phyloP scores from a whole-genome alignment of 2,329 filamentous ascomycete species.

The Pyrenochaeta sp. region DNA sequence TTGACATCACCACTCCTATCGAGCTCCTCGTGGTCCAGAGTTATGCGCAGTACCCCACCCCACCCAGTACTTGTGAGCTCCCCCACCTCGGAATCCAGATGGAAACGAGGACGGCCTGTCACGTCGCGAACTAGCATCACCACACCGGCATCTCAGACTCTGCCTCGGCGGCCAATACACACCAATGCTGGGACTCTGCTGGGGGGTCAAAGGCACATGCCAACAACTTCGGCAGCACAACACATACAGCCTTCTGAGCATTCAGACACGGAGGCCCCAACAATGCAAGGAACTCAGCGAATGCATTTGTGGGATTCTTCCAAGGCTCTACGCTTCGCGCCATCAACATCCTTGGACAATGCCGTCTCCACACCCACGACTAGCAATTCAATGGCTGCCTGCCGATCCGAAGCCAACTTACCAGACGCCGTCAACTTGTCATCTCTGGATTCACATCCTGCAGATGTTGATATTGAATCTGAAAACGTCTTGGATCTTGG shows the following conservation, averaged over 20 bases:
- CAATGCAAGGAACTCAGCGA: slow-evolving; percentile 1
- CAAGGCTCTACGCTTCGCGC: slow-evolving; percentile 17
- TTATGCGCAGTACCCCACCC: slow-evolving; percentile 14
- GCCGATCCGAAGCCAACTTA: background rate
- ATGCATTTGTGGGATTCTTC: slow-evolving; percentile 10
- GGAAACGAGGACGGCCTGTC: slow-evolving; percentile 31
- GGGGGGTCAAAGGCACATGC: background rate
- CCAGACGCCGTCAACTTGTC: background rate
- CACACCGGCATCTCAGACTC: background rate
- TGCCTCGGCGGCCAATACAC: background rate
- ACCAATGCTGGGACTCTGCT: background rate
- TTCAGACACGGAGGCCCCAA: background rate
- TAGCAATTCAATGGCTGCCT: background rate
- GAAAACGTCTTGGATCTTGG: background rate
- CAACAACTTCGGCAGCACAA: slow-evolving; percentile 3
- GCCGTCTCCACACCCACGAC: background rate
- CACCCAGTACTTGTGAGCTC: slow-evolving; percentile 5
- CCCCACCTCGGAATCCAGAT: slow-evolving; percentile 17
- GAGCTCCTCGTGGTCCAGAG: background rate
- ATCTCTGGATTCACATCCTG: background rate
- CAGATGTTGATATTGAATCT: background rate
- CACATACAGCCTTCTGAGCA: background rate
- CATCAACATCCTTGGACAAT: slow-evolving; percentile 1
- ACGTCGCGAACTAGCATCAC: slow-evolving; percentile 10
- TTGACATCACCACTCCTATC: background rate